Evolutionary conservation across 192 early-diverging fungal species (phyloP).

Genomic region (Podila horticola): DNA sequence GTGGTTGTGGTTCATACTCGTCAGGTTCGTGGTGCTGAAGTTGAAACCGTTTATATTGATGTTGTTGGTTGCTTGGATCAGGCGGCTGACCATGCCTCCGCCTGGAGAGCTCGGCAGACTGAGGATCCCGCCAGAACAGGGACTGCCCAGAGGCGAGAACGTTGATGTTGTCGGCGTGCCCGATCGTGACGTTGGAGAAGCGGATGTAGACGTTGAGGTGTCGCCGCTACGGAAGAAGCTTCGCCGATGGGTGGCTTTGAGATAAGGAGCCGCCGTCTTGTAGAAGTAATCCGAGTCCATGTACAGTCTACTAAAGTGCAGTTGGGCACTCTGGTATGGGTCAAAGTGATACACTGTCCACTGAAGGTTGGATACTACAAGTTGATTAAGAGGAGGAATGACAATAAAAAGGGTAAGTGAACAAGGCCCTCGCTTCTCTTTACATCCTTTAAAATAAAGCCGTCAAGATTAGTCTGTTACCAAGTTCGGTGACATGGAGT

Average conservation of each 20-base stretch:
- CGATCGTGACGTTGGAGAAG: neutral
- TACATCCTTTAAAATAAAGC: neutral
- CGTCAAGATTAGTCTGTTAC: neutral
- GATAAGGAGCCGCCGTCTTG: constrained; percentile 6
- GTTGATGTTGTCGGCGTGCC: neutral
- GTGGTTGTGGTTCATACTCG: neutral
- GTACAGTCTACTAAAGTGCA: constrained; percentile 30
- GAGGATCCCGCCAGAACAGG: neutral
- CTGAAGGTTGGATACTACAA: constrained; percentile 32
- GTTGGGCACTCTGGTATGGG: constrained; percentile 39
- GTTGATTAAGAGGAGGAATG: neutral
- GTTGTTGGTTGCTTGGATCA: neutral
- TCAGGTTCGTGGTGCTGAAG: neutral
- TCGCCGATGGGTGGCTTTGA: constrained; percentile 1
- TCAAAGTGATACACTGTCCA: constrained; percentile 30
- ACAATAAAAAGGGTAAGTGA: neutral
- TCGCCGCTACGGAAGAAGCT: neutral
- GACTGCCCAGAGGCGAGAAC: constrained; percentile 21
- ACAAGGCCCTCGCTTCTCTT: too few species aligned
- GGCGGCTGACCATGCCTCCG: constrained; percentile 10
- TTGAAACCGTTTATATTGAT: neutral
- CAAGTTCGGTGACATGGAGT: constrained; percentile 26
- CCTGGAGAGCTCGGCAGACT: constrained; percentile 8
- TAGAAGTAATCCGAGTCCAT: constrained; percentile 32
- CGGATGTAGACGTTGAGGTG: neutral